Base-by-base conservation (phyloP, 192 early-diverging fungal genomes). In the Chytriomyces sp. region DNA sequence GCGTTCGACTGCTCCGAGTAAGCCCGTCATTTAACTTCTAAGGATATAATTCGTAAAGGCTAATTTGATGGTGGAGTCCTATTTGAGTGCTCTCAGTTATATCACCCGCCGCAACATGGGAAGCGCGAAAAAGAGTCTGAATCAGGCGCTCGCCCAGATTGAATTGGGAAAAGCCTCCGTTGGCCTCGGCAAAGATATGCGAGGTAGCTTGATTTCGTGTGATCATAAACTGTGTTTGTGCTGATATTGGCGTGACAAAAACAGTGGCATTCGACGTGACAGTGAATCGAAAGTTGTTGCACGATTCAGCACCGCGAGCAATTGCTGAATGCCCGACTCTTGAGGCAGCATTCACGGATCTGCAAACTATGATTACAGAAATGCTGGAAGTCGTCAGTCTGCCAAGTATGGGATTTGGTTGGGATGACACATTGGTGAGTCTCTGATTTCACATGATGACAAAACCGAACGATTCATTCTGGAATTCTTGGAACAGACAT, bases 61-160 rank as follows among this genome's bases (percentile, higher is more conserved):
- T 64, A 5, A 28, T 65, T 28, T 65, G 28, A 1, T 50, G 35
- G 35, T 35, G 35, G 35, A 63, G 45, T 13, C 63, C 9, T 72
- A 50, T 23, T 44, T 78, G 13, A n/a, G 53, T 7, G 45, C 77
- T 10, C 26, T 78, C 7, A 57, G 23, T 50, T 72, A 71, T 48
- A 72, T 48, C 13, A 20, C 57, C 7, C 46, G 53, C 45, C 24
- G 69, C 7, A 72, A 72, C 46, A 20, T 72, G 53, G 68, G 61
- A 8, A 78, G 61, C 45, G 77, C 77, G n/a, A 78, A 78, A 64
- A 71, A 72, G 44, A 72, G 61, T 24, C 44, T 78, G 24, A 57
- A 18, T 45, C 61, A 67, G 35, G 53, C 70, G 16, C 45, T 78
- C 6, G 43, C 61, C 7, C 69, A 72, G 65, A 35, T 72, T 62